Evolutionary conservation across 2,329 filamentous ascomycete genomes (phyloP), one percentile per base, ranked within the genome.

Genomic region (Bipolaris cookei): DNA sequence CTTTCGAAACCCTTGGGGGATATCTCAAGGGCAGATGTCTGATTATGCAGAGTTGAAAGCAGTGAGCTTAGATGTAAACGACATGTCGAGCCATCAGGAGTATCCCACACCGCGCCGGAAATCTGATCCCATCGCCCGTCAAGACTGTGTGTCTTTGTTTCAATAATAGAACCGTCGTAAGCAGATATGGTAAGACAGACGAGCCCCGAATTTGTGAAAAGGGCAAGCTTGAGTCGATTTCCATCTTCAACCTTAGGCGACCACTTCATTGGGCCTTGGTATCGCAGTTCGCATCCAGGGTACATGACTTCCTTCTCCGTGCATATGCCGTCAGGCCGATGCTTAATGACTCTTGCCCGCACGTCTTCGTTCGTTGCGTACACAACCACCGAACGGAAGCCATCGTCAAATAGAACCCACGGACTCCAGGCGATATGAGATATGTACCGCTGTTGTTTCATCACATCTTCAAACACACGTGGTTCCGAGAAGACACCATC

Each of bases 41-140:
- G 61, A 21, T 68, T 72, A 5, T 65, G 59, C 8, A 76, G 56
- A 1, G 76, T 77, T 8, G 74, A 76, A 3, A 75, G 51, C 20
- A 77, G 63, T 5, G 77, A 78, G 37, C 69, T 68, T 42, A 80
- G 66, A 55, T 80, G 77, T 4, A 79, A 45, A 25, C 63, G 61
- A 32, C 64, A 55, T 7, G 48, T 50, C 16, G 42, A 20, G 3
- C 64, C 49, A 30, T 49, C 56, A 62, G 54, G 64, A 7, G 63
- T 58, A 37, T 78, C 65, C 62, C 78, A 79, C 42, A 62, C 51
- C 34, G 59, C 60, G 13, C 75, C 77, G 11, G 78, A 73, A 3
- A 78, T 59, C 8, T 69, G 56, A 52, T 81, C 78, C 77, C 78
- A 80, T n/a, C 76, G 70, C n/a, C 64, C 71, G 47, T 80, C 76